Evolutionary conservation across 2,329 filamentous ascomycete species (phyloP).

Genomic region (Aspergillus eucalypticola): DNA sequence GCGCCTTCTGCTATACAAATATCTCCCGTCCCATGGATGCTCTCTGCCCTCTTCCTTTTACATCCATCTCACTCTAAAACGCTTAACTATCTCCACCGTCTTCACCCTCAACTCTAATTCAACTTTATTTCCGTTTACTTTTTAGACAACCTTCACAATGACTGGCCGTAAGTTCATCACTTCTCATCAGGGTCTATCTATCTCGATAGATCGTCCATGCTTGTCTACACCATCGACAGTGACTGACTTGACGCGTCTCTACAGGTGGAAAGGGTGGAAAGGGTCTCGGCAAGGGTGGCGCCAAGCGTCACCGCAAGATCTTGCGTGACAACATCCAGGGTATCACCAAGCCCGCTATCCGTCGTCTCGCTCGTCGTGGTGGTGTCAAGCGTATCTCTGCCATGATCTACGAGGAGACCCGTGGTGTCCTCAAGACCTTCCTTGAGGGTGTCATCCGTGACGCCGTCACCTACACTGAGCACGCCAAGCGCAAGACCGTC

Average conservation of each 20-base stretch:
- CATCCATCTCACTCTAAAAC: conserved; percentile 23
- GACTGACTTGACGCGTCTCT: conserved; percentile 48
- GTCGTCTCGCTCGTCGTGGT: conserved; percentile 97
- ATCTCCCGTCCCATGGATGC: conserved; percentile 33
- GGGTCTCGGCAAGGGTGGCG: conserved; percentile 96
- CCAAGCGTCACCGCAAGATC: conserved; percentile 99
- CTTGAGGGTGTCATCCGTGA: conserved; percentile 79
- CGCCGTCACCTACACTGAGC: conserved; percentile 78
- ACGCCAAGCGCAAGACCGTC: conserved; percentile 68
- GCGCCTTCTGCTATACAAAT: conserved; percentile 41
- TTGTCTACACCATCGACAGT: conserved; percentile 11
- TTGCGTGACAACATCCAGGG: conserved; percentile 99
- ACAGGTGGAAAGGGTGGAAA: conserved; percentile 93
- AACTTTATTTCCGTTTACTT: conserved; percentile 21
- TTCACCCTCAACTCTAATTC: conserved; percentile 30
- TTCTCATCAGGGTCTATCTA: background rate
- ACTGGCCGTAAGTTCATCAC: conserved; percentile 57
- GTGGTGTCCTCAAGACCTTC: conserved; percentile 81
- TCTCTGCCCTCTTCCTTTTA: conserved; percentile 26
- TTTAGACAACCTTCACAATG: conserved; percentile 50
- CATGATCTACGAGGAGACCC: conserved; percentile 85
- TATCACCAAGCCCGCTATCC: conserved; percentile 98
- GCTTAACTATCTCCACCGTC: conserved; percentile 26
- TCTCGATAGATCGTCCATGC: background rate
- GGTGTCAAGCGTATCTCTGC: conserved; percentile 99